Evolutionary conservation across 2,329 filamentous ascomycete genomes (phyloP), one percentile per base, ranked within the genome.

Genomic region (Aspergillus sp.): DNA sequence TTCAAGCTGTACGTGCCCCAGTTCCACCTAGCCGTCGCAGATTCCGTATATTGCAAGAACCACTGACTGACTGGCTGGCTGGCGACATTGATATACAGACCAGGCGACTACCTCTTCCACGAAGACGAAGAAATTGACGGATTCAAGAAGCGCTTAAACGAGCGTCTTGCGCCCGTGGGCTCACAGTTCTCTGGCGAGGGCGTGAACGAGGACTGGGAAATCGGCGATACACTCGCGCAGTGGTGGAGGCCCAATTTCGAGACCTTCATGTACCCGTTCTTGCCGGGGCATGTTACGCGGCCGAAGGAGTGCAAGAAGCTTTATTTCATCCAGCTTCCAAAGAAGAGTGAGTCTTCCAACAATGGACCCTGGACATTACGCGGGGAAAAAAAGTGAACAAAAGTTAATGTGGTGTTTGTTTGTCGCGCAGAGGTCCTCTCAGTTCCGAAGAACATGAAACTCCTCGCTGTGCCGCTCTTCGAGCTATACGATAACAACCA

Each of bases 171-270:
- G 1, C 95, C 95, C 1, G 90, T 95, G n/a, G 91, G 91, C 54
- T 88, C 89, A 49, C 86, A 88, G 62, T 88, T 89, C 68, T 83
- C 90, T 24, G 90, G 91, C 60, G 90, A 96, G 75, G 90, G 90
- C 50, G 90, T 95, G 67, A 93, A 93, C 73, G 90, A 90, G 63
- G 91, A 96, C 71, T 99, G 95, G 95, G 85, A 96, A 74, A 87
- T 99, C 66, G 91, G 90, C 67, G 95, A 98, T 74, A 96, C 93
- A 49, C 83, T 99, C 56, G 93, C 95, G 54, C 93, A 97, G 79
- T 99, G 95, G 95, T 99, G 93, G 92, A 84, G 95, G 57, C 95
- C 95, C 54, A 99, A 98, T 80, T 97, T 98, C 73, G 95, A 99
- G 82, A 98, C 95, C 2, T 98, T 98, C 82, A 97, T 99, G 92